Conservation (phyloP, 2,329 filamentous ascomycete species). For the Pseudogymnoascus sp. region DNA sequence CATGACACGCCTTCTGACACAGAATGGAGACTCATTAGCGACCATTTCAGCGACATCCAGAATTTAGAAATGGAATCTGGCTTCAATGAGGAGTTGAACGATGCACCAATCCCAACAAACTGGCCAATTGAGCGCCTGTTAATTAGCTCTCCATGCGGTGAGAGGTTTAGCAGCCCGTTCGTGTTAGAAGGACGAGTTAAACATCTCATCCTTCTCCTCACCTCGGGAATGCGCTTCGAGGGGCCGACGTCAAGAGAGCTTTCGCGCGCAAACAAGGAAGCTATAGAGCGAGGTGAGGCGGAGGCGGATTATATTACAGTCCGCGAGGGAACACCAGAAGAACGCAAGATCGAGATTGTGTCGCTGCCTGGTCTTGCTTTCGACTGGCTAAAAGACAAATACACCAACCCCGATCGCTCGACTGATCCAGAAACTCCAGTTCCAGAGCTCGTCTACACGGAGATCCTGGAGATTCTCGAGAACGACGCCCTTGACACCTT, state of each 20-base stretch:
- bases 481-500: background rate
- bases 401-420: background rate
- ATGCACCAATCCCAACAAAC: background rate
- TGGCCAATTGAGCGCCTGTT: background rate
- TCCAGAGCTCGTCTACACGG: background rate
- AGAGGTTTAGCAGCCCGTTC: background rate
- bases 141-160: background rate
- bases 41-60: background rate
- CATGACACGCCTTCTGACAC: background rate
- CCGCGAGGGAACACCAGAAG: background rate
- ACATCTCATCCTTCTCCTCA: background rate
- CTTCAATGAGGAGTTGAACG: background rate
- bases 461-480: background rate
- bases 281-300: background rate
- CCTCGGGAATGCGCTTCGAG: background rate
- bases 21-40: background rate
- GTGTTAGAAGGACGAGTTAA: background rate
- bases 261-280: background rate
- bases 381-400: background rate
- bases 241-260: background rate
- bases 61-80: background rate
- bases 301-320: background rate
- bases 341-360: background rate
- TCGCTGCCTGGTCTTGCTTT: background rate
- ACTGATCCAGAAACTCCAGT: background rate